Percentiles rank a stretch among this genome's conserved stretches.
Evolutionary conservation across 176 grass and related monocot species (phyloP).

Genomic region (Aegilops umbellulata): DNA sequence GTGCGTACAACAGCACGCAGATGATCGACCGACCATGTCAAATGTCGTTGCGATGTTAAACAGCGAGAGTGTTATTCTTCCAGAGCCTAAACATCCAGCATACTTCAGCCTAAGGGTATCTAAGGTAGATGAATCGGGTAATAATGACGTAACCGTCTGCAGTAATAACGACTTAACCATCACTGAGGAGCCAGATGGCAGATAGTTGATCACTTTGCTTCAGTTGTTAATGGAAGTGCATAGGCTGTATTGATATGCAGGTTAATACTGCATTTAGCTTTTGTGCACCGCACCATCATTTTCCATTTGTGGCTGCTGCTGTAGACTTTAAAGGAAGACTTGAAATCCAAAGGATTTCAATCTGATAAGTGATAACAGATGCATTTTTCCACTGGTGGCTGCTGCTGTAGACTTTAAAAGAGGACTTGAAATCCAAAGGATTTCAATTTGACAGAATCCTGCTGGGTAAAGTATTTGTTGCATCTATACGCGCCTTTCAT

Average conservation of each 20-base stretch:
- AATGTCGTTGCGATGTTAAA: slow-evolving; percentile 16
- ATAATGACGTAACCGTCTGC: background rate
- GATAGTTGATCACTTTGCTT: background rate
- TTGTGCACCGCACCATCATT: background rate
- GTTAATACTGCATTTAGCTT: background rate
- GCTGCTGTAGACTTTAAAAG: slow-evolving; percentile 49
- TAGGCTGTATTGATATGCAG: too few species aligned
- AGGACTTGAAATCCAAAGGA: slow-evolving; percentile 40
- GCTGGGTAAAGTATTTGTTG: slow-evolving; percentile 64
- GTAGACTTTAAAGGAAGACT: slow-evolving; percentile 75
- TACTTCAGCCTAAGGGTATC: slow-evolving; percentile 31
- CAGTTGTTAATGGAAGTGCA: background rate
- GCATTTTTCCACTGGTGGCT: slow-evolving; percentile 13
- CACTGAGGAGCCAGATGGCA: background rate
- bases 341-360: slow-evolving; percentile 19
- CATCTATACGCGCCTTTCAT: background rate
- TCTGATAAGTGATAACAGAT: background rate
- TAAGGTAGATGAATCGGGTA: background rate
- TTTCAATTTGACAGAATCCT: slow-evolving; percentile 24
- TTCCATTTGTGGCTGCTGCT: background rate
- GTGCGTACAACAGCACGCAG: slow-evolving; percentile 30
- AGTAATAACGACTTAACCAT: slow-evolving; percentile 27
- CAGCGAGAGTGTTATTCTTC: background rate
- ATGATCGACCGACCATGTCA: slow-evolving; percentile 39
- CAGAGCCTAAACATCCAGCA: slow-evolving; percentile 30